Percentiles rank a stretch among this genome's conserved stretches.
These are phyloP conservation scores for Penicillium sp. DNA, from an alignment of 2,329 filamentous ascomycete genomes.

Conservation along the genomic window DNA sequence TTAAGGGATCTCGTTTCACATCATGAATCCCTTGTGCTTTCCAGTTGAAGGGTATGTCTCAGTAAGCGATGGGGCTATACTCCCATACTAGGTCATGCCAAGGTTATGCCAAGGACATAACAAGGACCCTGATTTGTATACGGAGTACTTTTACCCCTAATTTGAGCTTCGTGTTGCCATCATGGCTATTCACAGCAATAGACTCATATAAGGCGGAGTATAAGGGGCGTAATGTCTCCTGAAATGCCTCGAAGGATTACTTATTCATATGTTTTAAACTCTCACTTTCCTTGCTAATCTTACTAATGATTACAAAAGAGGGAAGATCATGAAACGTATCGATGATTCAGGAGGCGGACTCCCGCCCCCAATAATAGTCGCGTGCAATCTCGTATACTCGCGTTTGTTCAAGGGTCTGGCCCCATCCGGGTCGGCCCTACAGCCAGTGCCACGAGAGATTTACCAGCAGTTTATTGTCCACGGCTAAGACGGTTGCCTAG, in stretches of 20 bases:
- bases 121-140: not conserved
- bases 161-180: not conserved
- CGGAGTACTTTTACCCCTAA: not conserved
- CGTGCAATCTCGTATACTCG: not conserved
- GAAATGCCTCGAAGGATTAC: too few species aligned
- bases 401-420: not conserved
- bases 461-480: not conserved
- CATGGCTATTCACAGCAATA: not conserved
- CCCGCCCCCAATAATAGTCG: not conserved
- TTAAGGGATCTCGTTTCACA: not conserved
- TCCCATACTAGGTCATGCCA: not conserved
- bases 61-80: not conserved
- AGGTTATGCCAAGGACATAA: not conserved
- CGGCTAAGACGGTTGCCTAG: too few species aligned
- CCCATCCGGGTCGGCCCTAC: not conserved
- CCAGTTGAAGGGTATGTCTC: not conserved
- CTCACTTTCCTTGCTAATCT: not conserved
- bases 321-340: too few species aligned
- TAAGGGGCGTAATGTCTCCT: not conserved
- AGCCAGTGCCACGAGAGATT: not conserved
- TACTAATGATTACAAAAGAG: not conserved
- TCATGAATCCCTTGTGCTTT: not conserved
- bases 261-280: too few species aligned
- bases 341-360: not conserved
- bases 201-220: not conserved